phyloP scores from a whole-genome alignment of 2,329 filamentous ascomycete genomes.

The Fusarium buharicum region DNA sequence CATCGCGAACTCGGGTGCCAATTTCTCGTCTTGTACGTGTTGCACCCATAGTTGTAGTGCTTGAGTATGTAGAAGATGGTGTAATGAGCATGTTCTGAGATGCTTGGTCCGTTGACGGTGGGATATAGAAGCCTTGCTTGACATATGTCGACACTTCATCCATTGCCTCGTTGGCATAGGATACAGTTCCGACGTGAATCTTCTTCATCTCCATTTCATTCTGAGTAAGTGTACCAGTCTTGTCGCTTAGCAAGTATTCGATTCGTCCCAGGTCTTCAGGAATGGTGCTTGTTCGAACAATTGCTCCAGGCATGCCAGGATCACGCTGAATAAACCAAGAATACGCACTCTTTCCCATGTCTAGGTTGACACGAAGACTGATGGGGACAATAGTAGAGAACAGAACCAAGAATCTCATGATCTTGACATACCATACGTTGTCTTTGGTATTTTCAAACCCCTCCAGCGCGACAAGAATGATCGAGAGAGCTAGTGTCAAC shows the following conservation, averaged over 20 bases:
- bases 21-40: slow-evolving; percentile 93
- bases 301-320: slow-evolving; percentile 86
- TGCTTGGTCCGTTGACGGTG: slow-evolving; percentile 57
- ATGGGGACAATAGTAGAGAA: slow-evolving; percentile 99
- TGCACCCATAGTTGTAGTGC: slow-evolving; percentile 68
- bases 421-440: slow-evolving; percentile 90
- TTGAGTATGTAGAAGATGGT: slow-evolving; percentile 75
- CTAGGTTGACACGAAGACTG: slow-evolving; percentile 93
- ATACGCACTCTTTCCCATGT: slow-evolving; percentile 97
- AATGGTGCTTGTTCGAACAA: slow-evolving; percentile 96
- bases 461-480: slow-evolving; percentile 88
- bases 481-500: slow-evolving; percentile 84
- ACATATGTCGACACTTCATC: slow-evolving; percentile 92
- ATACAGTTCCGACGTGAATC: slow-evolving; percentile 97
- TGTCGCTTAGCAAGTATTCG: slow-evolving; percentile 95
- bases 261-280: slow-evolving; percentile 95
- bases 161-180: slow-evolving; percentile 98
- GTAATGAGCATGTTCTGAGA: slow-evolving; percentile 71
- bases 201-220: slow-evolving; percentile 99
- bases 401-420: slow-evolving; percentile 96
- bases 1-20: slow-evolving; percentile 89
- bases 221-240: slow-evolving; percentile 97
- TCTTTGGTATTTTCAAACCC: slow-evolving; percentile 76
- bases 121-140: slow-evolving; percentile 78
- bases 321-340: slow-evolving; percentile 95